These are phyloP conservation scores for Cyclotella kingstonii DNA, from an alignment of 108 stramenopile species.

Conservation along the genomic window DNA sequence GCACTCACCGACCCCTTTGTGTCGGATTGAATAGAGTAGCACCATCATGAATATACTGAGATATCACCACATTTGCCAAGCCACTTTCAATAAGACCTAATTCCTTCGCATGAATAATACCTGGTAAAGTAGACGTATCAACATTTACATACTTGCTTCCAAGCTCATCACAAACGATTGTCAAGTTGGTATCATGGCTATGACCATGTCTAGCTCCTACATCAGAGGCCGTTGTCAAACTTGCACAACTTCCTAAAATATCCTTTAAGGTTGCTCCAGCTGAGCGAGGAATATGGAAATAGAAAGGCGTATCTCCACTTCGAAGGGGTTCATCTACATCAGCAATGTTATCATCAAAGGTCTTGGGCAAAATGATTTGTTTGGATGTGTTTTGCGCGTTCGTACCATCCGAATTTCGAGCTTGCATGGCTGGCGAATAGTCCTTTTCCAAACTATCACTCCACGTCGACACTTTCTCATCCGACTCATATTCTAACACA, in stretches of 20 bases:
- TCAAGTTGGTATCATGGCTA: conserved; percentile 12
- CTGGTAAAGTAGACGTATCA: conserved; percentile 25
- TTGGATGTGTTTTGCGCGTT: not conserved
- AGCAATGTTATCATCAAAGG: conserved; percentile 10
- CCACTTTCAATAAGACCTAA: conserved; percentile 25
- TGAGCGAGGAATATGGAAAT: conserved; percentile 19
- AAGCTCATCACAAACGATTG: not conserved
- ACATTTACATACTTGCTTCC: conserved; percentile 35
- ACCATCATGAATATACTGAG: conserved; percentile 25
- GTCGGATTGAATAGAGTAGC: conserved; percentile 16
- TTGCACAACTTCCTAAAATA: conserved; percentile 11
- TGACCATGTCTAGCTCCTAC: conserved; percentile 18
- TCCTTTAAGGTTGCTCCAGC: conserved; percentile 14
- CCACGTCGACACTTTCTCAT: no score
- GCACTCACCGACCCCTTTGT: conserved; percentile 15
- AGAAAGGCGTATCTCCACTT: conserved; percentile 9
- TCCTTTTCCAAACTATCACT: not conserved
- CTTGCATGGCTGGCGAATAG: not conserved
- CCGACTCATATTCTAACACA: no score
- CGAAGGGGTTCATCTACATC: conserved; percentile 13
- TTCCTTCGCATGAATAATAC: conserved; percentile 20
- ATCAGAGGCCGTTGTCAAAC: conserved; percentile 15
- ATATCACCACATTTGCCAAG: conserved; percentile 24
- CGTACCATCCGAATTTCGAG: not conserved
- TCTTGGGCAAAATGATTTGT: not conserved